A percentile compares a stretch with the other conserved stretches of the same genome.
Evolutionary conservation across 2,329 filamentous ascomycete genomes (phyloP).

Genomic region (Aspergillus ochraceus): DNA sequence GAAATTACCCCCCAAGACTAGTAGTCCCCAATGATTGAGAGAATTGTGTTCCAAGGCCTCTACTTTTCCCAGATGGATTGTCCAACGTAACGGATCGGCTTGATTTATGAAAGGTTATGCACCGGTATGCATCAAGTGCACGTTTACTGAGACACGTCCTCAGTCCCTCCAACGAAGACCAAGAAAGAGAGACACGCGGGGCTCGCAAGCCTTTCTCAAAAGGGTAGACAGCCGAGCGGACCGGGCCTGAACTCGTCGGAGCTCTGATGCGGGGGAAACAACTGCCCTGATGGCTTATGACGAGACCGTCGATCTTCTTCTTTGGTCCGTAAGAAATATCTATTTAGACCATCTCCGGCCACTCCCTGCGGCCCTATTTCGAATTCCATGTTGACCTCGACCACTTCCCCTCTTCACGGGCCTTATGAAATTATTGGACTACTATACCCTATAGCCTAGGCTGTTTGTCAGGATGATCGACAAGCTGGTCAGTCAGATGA

Average conservation of each 20-base stretch:
- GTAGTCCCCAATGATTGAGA: too few species aligned
- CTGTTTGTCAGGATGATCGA: constrained; percentile 47
- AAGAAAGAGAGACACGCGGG: constrained; percentile 12
- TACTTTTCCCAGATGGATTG: too few species aligned
- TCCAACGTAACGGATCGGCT: too few species aligned
- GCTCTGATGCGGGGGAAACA: background rate
- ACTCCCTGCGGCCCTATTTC: background rate
- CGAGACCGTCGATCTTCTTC: background rate
- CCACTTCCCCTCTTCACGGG: background rate
- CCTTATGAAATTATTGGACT: background rate
- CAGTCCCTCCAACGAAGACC: too few species aligned
- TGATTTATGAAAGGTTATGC: too few species aligned
- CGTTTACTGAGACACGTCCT: too few species aligned
- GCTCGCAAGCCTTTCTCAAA: constrained; percentile 20
- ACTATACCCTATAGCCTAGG: background rate
- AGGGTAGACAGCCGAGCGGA: constrained; percentile 6
- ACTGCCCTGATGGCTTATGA: background rate
- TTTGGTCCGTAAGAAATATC: background rate
- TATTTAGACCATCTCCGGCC: background rate
- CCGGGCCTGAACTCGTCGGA: background rate
- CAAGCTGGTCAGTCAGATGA: constrained; percentile 46
- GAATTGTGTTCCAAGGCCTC: too few species aligned
- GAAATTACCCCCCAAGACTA: too few species aligned
- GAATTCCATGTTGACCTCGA: background rate
- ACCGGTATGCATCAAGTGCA: too few species aligned